Conservation (phyloP, 306 rosid genomes). For the Prosopis cineraria region DNA sequence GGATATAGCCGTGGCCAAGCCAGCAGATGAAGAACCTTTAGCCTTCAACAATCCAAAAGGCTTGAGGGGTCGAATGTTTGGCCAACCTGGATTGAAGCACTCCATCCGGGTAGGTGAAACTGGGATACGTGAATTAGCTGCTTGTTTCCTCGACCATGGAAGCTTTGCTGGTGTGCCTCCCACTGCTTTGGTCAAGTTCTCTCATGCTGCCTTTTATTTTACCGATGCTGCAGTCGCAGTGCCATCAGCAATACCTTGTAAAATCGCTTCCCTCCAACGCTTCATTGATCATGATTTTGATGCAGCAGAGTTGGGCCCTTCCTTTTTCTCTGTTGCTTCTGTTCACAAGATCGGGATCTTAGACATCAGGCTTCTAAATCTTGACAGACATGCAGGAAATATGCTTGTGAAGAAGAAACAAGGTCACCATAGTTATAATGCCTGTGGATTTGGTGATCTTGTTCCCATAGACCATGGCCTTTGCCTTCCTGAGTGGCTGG, state of each 20-base stretch:
- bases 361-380: slow-evolving; percentile 75
- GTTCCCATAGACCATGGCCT: slow-evolving; percentile 96
- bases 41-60: slow-evolving; percentile 79
- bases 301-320: slow-evolving; percentile 88
- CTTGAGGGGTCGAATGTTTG: slow-evolving; percentile 57
- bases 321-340: slow-evolving; percentile 69
- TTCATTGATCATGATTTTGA: slow-evolving; percentile 81
- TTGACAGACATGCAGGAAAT: slow-evolving; percentile 93
- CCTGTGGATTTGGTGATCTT: slow-evolving; percentile 55
- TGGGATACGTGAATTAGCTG: slow-evolving; percentile 82
- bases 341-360: slow-evolving; percentile 82
- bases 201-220: slow-evolving; percentile 60
- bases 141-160: slow-evolving; percentile 89
- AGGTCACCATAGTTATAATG: slow-evolving; percentile 24
- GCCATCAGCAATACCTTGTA: slow-evolving; percentile 40
- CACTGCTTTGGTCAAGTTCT: slow-evolving; percentile 80
- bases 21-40: slow-evolving; percentile 82
- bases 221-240: slow-evolving; percentile 30
- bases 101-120: slow-evolving; percentile 85
- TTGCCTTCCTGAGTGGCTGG: slow-evolving; percentile 94
- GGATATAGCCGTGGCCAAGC: slow-evolving; percentile 86
- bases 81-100: slow-evolving; percentile 76
- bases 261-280: slow-evolving; percentile 86
- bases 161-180: slow-evolving; percentile 93
- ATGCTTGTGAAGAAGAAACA: slow-evolving; percentile 75